These are phyloP conservation scores for Adansonia digitata DNA, from an alignment of 345 rosid genomes.

Conservation along the genomic window DNA sequence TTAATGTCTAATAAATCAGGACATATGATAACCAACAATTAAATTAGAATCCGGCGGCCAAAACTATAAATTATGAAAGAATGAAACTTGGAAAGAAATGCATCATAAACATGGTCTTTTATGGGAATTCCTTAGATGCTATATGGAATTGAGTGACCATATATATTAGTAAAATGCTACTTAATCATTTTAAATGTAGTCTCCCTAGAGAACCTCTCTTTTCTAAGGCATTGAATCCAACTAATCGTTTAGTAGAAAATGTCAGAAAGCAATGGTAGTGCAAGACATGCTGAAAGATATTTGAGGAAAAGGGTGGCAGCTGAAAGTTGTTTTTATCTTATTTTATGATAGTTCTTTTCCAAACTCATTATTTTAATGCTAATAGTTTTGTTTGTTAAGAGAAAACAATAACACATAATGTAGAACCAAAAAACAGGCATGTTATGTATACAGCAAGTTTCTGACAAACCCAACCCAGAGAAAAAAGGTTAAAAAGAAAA, in stretches of 20 bases:
- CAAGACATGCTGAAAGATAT: neutral
- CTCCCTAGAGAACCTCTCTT: neutral
- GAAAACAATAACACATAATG: neutral
- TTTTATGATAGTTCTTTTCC: neutral
- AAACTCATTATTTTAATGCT: neutral
- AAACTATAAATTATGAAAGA: neutral
- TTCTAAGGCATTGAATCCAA: neutral
- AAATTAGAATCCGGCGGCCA: neutral
- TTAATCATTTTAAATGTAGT: neutral
- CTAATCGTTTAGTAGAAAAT: neutral
- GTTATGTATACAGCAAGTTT: neutral
- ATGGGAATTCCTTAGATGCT: too few relatives aligned
- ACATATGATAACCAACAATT: neutral
- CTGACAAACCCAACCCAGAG: neutral
- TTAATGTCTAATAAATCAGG: neutral
- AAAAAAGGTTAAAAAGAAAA: neutral
- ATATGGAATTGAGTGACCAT: neutral
- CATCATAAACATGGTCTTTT: neutral
- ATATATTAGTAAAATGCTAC: neutral
- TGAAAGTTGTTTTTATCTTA: neutral
- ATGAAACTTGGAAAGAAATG: neutral
- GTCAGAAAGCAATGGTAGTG: neutral
- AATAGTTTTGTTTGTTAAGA: neutral
- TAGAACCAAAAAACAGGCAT: neutral
- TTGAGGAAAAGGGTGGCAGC: neutral